A percentile compares a stretch with the other conserved stretches of the same genome.
Evolutionary conservation across 2,329 filamentous ascomycete species (phyloP).

Genomic region (Xylariomycetidae sp.): DNA sequence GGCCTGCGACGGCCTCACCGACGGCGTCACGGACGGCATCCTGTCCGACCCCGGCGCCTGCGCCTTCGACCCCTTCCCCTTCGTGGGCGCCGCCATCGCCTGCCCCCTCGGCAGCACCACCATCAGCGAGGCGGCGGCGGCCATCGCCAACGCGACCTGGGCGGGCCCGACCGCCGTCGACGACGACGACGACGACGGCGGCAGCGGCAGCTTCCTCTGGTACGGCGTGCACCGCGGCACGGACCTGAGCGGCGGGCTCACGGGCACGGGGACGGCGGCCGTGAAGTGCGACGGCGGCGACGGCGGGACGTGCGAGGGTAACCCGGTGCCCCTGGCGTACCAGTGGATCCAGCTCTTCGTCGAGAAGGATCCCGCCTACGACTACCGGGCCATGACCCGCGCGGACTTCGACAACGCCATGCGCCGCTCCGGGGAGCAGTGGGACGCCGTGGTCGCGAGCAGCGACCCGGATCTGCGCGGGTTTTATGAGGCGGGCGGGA

Average conservation of each 20-base stretch:
- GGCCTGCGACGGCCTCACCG: conserved; percentile 37
- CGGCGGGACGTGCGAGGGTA: no score
- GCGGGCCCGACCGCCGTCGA: conserved; percentile 4
- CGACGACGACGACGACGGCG: no score
- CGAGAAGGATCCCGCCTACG: conserved; percentile 9
- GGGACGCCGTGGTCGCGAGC: conserved; percentile 8
- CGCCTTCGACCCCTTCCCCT: conserved; percentile 23
- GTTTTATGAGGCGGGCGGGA: conserved; percentile 13
- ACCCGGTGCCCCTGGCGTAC: no score
- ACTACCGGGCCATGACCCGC: conserved; percentile 7
- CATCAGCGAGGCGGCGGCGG: conserved; percentile 8
- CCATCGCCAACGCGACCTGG: conserved; percentile 13
- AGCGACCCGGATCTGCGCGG: conserved; percentile 12
- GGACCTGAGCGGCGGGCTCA: conserved; percentile 12
- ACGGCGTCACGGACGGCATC: conserved; percentile 38
- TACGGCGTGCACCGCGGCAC: conserved; percentile 10
- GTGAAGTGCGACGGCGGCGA: no score
- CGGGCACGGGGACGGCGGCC: no score
- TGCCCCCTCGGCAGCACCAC: conserved; percentile 10
- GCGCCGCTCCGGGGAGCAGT: conserved; percentile 8
- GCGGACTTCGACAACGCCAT: conserved; percentile 9
- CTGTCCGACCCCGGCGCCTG: conserved; percentile 33
- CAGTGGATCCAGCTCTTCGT: conserved; percentile 13
- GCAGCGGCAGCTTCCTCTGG: conserved; percentile 15
- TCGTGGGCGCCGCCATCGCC: conserved; percentile 19